These are phyloP conservation scores for Aleurites moluccanus DNA, from an alignment of 441 rosid genomes.

Conservation along the genomic window DNA sequence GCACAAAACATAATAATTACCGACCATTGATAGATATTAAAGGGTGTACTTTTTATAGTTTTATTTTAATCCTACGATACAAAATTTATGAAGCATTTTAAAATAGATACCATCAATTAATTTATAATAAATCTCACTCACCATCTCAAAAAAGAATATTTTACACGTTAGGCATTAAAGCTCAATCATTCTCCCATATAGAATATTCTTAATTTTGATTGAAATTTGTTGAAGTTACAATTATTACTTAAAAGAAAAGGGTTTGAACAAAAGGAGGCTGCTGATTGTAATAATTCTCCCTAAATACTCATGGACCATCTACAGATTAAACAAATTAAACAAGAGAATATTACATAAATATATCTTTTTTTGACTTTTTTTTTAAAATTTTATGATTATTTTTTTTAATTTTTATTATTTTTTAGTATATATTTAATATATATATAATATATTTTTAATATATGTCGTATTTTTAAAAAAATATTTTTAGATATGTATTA, in stretches of 20 bases:
- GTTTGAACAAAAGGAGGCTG: not conserved
- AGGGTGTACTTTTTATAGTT: too few relatives aligned
- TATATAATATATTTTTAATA: too few relatives aligned
- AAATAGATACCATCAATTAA: not conserved
- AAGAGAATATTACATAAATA: too few relatives aligned
- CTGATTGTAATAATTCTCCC: not conserved
- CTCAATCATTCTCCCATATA: not conserved
- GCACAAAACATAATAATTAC: not conserved
- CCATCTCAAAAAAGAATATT: not conserved
- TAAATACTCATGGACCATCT: not conserved
- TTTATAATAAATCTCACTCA: not conserved
- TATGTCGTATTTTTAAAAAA: too few relatives aligned
- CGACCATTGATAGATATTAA: not conserved
- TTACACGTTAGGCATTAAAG: not conserved
- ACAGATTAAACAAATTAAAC: too few relatives aligned
- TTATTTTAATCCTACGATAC: not conserved
- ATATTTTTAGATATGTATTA: too few relatives aligned
- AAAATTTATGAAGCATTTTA: slow-evolving; percentile 1
- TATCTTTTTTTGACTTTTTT: too few relatives aligned
- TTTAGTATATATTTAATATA: too few relatives aligned
- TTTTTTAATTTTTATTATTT: too few relatives aligned
- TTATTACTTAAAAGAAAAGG: too few relatives aligned
- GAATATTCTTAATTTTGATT: slow-evolving; percentile 5
- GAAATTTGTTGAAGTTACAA: not conserved
- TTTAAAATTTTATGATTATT: too few relatives aligned